Percentiles rank a stretch among this genome's conserved stretches.
Evolutionary conservation across 495 filamentous ascomycete genomes (phyloP).

Genomic region (Aspergillus homomorphus): DNA sequence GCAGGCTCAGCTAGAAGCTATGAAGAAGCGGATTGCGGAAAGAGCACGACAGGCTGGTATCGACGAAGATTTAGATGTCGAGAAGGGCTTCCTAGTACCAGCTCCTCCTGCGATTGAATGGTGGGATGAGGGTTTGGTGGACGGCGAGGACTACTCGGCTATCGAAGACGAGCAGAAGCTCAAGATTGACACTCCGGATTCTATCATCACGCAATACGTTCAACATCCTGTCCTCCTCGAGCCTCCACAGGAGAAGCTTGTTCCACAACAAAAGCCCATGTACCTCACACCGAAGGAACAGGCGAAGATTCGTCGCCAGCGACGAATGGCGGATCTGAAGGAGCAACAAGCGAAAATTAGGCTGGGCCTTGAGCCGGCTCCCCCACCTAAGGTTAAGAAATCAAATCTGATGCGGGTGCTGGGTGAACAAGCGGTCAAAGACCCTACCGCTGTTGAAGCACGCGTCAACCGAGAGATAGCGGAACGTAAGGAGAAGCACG

Average conservation of each 20-base stretch:
- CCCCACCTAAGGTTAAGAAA: constrained; percentile 92
- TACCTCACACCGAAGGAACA: constrained; percentile 88
- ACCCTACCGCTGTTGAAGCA: constrained; percentile 95
- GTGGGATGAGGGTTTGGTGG: constrained; percentile 92
- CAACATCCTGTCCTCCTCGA: constrained; percentile 93
- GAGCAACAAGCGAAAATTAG: constrained; percentile 95
- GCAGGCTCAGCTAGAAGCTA: constrained; percentile 83
- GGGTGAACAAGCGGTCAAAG: constrained; percentile 95
- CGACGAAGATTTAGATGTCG: constrained; percentile 84
- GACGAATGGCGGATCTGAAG: constrained; percentile 86
- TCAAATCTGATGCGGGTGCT: constrained; percentile 95
- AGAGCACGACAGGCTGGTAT: constrained; percentile 79
- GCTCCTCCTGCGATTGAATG: constrained; percentile 88
- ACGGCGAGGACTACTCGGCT: constrained; percentile 67
- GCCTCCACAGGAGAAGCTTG: constrained; percentile 82
- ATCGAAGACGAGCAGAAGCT: constrained; percentile 61
- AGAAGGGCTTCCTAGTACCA: constrained; percentile 82
- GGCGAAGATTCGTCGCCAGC: constrained; percentile 84
- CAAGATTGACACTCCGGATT: constrained; percentile 74
- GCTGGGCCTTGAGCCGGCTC: constrained; percentile 82
- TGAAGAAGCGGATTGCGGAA: constrained; percentile 90
- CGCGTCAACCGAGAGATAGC: constrained; percentile 87
- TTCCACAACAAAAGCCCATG: constrained; percentile 81
- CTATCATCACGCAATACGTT: constrained; percentile 82
- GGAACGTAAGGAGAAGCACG: constrained; percentile 74